Base-by-base conservation (phyloP, 2,329 filamentous ascomycete species). In the Trichoderma sp. region DNA sequence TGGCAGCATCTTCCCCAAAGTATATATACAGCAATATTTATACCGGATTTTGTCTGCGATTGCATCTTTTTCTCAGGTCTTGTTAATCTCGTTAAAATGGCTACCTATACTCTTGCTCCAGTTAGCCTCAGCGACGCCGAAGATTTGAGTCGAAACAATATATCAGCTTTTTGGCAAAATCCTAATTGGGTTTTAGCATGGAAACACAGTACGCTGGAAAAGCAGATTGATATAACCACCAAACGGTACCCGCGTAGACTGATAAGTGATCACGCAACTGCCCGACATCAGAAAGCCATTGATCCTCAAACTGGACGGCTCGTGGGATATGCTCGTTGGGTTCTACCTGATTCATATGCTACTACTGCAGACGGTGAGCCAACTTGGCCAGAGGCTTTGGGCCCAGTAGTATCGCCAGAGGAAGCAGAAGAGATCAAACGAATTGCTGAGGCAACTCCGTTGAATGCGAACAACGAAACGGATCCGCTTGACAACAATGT, bases 241-340 rank as follows among this genome's bases (percentile, higher is more conserved):
- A 50, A 26, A 43, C 63, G 69, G 4, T 59, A 67, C 17, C 69
- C 69, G 9, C 50, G 50, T 7, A 71, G 20, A n/a, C 71, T 77
- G 39, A 39, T 77, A 1, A 55, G 30, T 32, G 57, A 76, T 17
- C 73, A 71, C n/a, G 72, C 61, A 53, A 72, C 69, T 20, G 61
- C 68, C 59, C 74, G 76, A 12, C 76, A 76, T 43, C 72, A 75
- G 39, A 74, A 75, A 61, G 76, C 70, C 13, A 64, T 77, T n/a
- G 76, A 77, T 63, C 32, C 67, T 2, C 71, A 76, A 43, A 76
- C 76, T 0, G 76, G 76, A 17, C 30, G 39, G 11, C 63, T 78
- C 4, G 39, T 77, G 17, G 76, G 76, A 6, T 77, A 76, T 71
- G 74, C 73, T 17, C 73, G 74, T 15, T 77, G 76, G 74, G 34